Evolutionary conservation across 345 rosid genomes (phyloP).

Genomic region (Eucalyptus leucophloia): DNA sequence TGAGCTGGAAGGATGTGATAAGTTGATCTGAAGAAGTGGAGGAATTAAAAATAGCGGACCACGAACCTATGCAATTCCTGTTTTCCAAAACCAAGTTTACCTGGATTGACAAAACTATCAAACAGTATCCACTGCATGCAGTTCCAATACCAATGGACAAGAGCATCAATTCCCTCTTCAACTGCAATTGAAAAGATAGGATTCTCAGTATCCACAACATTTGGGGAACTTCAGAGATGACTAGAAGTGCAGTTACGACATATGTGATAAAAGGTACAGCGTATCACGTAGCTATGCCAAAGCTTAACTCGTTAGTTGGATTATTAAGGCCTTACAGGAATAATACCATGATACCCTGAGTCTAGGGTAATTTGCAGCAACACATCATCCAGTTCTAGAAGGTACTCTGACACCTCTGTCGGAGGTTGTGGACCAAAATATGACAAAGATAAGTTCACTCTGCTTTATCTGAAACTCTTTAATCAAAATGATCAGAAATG

Average conservation of each 20-base stretch:
- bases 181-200: conserved; percentile 27
- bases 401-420: not conserved
- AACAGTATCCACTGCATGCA: conserved; percentile 74
- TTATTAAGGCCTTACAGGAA: not conserved
- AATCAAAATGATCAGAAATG: not conserved
- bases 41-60: not conserved
- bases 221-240: not conserved
- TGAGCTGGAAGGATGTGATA: not conserved
- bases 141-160: conserved; percentile 74
- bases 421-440: not conserved
- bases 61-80: not conserved
- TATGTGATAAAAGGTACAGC: not conserved
- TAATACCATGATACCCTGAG: not conserved
- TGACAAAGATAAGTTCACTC: not conserved
- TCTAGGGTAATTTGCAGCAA: not conserved
- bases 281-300: not conserved
- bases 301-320: not conserved
- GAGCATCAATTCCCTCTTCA: conserved; percentile 67
- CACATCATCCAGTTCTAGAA: not conserved
- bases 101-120: conserved; percentile 58
- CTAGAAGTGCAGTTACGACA: not conserved
- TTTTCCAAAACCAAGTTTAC: conserved; percentile 17
- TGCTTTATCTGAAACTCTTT: not conserved
- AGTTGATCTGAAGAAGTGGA: not conserved
- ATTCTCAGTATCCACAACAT: not conserved